Evolutionary conservation across 352 stramenopile species (phyloP), one percentile per base, ranked within the genome.

Genomic region (Stramenopiles sp.): DNA sequence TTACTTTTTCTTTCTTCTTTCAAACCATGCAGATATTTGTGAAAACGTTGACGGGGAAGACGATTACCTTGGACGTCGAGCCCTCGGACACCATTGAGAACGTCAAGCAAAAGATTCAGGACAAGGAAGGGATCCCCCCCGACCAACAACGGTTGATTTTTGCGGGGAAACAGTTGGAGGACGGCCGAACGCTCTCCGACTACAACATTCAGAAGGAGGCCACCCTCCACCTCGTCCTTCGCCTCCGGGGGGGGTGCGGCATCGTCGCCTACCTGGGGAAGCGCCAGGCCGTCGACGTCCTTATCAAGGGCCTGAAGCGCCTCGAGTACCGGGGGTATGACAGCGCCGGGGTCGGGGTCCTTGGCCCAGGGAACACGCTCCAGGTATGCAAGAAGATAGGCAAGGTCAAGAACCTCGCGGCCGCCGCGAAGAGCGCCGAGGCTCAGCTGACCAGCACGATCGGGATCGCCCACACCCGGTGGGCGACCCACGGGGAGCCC

Each of bases 31-130:
- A 92, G 78, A 92, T 98, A 77, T 97, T 97, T 83, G 92, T 98
- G 68, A 98, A 97, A 85, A 98, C 94, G 76, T 84, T 98, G 71
- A 96, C 90, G 36, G 93, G 91, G 76, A 98, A 97, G 84, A 97
- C 92, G 73, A 94, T 98, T 79, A 96, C 88, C 76, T 88, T 97
- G 75, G 92, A 98, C 83, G 89, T 97, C 63, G 93, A 99, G 85
- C 92, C 96, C 48, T 94, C 87, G 48, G 96, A 99, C 84, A 97
- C 91, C 76, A 97, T 98, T 84, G 93, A 97, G 85, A 98, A 98
- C 87, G 95, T 99, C 77, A 99, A 99, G 90, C 87, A 92, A 78
- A 99, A 99, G 91, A 99, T 99, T 81, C 96, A 99, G 87, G 96
- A 99, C 85, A 99, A 99, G 90, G 96, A 99, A 85, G 96, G 95